Conservation (phyloP, 2,329 filamentous ascomycete species). For the Apiospora koreana region DNA sequence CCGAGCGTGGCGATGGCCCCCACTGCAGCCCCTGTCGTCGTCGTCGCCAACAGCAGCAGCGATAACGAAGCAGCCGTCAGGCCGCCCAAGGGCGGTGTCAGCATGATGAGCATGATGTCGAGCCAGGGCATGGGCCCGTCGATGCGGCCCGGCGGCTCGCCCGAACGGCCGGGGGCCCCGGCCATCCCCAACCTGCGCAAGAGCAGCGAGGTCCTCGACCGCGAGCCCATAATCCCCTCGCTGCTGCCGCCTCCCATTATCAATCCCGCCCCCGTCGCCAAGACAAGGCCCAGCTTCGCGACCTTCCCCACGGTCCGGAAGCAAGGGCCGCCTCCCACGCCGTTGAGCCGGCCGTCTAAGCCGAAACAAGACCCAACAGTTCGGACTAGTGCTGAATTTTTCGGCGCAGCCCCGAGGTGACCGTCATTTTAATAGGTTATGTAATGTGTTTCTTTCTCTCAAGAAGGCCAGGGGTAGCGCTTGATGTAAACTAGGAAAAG, state of each 20-base stretch:
- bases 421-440: not conserved
- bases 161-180: not conserved
- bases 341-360: not conserved
- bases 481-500: no score
- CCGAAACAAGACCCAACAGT: not conserved
- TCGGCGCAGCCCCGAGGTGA: not conserved
- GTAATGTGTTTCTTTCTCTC: not conserved
- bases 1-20: not conserved
- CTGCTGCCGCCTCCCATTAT: conserved; percentile 9
- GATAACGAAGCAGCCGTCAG: not conserved
- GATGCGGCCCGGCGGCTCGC: conserved; percentile 11
- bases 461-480: no score
- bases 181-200: not conserved
- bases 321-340: not conserved
- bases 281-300: conserved; percentile 27
- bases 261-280: conserved; percentile 6
- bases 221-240: not conserved
- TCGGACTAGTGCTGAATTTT: not conserved
- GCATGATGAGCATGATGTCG: conserved; percentile 13
- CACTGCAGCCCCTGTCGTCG: not conserved
- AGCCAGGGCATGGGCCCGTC: conserved; percentile 12
- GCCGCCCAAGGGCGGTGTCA: conserved; percentile 10
- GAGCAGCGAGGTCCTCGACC: conserved; percentile 1
- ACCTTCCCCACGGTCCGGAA: conserved; percentile 29
- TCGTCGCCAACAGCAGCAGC: not conserved